phyloP scores from a whole-genome alignment of 352 stramenopile genomes.

The Phytophthora sp. region DNA sequence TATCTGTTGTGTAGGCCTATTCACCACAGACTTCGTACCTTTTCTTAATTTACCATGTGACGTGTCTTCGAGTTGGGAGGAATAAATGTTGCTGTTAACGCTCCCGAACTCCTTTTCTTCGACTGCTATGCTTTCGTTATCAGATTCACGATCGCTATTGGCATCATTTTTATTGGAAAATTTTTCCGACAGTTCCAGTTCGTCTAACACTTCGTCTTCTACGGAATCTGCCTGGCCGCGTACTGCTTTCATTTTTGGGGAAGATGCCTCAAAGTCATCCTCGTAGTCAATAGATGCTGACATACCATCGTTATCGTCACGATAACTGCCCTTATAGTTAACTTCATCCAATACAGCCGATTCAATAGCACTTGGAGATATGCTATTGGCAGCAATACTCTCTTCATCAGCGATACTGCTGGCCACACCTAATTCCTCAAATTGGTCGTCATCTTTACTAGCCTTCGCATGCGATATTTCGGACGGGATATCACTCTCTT shows the following conservation, averaged over 20 bases:
- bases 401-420: slow-evolving; percentile 17
- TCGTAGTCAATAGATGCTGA: slow-evolving; percentile 38
- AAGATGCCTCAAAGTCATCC: slow-evolving; percentile 54
- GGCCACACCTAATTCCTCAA: not conserved
- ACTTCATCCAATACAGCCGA: slow-evolving; percentile 17
- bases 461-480: not conserved
- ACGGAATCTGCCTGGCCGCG: not conserved
- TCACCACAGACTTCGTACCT: not conserved
- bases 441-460: not conserved
- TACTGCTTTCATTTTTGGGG: slow-evolving; percentile 10
- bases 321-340: not conserved
- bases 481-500: slow-evolving; percentile 23
- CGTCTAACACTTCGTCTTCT: slow-evolving; percentile 6
- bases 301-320: slow-evolving; percentile 2
- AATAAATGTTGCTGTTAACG: slow-evolving; percentile 16
- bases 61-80: slow-evolving; percentile 12
- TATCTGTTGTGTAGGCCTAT: too few relatives aligned
- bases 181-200: not conserved
- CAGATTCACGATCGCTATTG: not conserved
- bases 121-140: too few relatives aligned
- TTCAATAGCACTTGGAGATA: slow-evolving; percentile 1
- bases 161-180: not conserved
- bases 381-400: slow-evolving; percentile 11
- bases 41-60: not conserved
- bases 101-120: too few relatives aligned